Percentiles rank a stretch among this genome's conserved stretches.
Evolutionary conservation across 306 rosid genomes (phyloP).

Genomic region (Vicia sativa): DNA sequence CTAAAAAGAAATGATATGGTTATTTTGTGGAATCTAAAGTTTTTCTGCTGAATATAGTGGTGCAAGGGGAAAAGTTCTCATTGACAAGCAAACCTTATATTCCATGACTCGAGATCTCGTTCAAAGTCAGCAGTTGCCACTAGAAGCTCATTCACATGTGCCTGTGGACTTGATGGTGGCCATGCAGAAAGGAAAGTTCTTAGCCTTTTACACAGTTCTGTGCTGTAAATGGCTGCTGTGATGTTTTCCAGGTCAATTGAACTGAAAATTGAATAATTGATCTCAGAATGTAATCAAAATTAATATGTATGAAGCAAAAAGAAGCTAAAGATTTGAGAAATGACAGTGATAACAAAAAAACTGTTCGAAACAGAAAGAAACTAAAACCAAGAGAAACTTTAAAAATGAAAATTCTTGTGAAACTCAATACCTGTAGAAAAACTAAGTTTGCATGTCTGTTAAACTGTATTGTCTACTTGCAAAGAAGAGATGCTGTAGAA

Average conservation of each 20-base stretch:
- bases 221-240: conserved; percentile 90
- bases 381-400: conserved; percentile 19
- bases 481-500: conserved; percentile 7
- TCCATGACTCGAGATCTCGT: conserved; percentile 87
- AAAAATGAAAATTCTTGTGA: conserved; percentile 17
- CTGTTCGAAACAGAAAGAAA: too few relatives aligned
- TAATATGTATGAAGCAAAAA: conserved; percentile 15
- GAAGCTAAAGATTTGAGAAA: too few relatives aligned
- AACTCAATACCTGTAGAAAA: background rate
- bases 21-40: conserved; percentile 7
- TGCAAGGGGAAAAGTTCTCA: conserved; percentile 13
- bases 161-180: conserved; percentile 91
- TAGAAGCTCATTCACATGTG: conserved; percentile 82
- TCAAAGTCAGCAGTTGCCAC: conserved; percentile 87
- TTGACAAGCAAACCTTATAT: conserved; percentile 74
- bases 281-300: conserved; percentile 41
- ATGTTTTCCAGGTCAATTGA: conserved; percentile 85
- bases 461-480: conserved; percentile 18
- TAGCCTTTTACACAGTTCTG: conserved; percentile 77
- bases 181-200: conserved; percentile 79
- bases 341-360: too few relatives aligned
- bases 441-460: background rate
- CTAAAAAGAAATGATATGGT: conserved; percentile 51
- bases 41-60: conserved; percentile 9
- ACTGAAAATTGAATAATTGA: conserved; percentile 57